A percentile compares a stretch with the other conserved stretches of the same genome.
Conservation (phyloP, 2,329 filamentous ascomycete genomes). For the Penicillium freii region DNA sequence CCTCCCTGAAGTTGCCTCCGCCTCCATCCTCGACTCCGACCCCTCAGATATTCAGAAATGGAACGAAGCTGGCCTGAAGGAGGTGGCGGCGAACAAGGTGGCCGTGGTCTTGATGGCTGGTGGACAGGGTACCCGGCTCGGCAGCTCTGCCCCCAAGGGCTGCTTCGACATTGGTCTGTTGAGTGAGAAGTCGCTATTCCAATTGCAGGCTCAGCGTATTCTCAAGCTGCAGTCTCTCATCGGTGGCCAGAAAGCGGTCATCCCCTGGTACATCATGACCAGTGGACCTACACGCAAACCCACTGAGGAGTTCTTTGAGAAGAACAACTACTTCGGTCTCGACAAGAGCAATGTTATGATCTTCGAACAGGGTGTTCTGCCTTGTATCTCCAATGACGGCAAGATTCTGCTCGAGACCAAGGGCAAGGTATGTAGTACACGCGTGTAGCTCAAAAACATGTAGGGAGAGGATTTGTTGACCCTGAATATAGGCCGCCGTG, state of each 20-base stretch:
- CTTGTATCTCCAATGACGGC: constrained; percentile 95
- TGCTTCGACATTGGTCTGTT: constrained; percentile 96
- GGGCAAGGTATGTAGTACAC: constrained; percentile 58
- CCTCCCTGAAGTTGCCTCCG: constrained; percentile 79
- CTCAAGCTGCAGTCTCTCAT: constrained; percentile 80
- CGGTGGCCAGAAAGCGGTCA: constrained; percentile 59
- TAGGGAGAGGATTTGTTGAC: not conserved
- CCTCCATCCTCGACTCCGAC: constrained; percentile 87
- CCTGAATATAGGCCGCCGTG: constrained; percentile 67
- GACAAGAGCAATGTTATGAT: constrained; percentile 81
- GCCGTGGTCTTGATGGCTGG: constrained; percentile 95
- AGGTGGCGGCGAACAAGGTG: constrained; percentile 67
- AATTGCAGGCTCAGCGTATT: constrained; percentile 95
- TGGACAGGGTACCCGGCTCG: constrained; percentile 90
- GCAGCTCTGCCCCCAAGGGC: constrained; percentile 93
- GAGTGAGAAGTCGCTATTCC: constrained; percentile 91
- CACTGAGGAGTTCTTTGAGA: constrained; percentile 89
- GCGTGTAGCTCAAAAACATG: not conserved
- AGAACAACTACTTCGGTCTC: constrained; percentile 88
- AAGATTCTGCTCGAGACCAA: constrained; percentile 95
- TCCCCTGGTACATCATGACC: constrained; percentile 99
- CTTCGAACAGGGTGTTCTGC: constrained; percentile 95
- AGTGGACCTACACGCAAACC: constrained; percentile 88
- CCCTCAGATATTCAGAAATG: constrained; percentile 74
- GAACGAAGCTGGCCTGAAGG: constrained; percentile 69